A percentile compares a stretch with the other conserved stretches of the same genome.
phyloP scores from a whole-genome alignment of 495 filamentous ascomycete species.

The Amniculicola lignicola region DNA sequence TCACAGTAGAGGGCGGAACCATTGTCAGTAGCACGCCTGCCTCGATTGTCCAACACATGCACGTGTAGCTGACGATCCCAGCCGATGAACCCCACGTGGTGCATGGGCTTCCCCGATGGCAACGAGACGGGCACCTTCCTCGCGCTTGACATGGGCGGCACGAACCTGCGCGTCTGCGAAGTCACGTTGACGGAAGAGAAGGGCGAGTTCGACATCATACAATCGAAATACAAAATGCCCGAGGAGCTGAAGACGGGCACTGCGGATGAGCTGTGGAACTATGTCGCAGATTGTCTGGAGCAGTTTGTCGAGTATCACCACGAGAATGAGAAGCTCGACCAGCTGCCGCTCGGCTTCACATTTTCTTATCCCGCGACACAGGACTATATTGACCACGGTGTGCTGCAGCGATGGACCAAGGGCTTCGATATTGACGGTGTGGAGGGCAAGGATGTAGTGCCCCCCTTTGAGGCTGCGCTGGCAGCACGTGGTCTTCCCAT shows the following conservation, averaged over 20 bases:
- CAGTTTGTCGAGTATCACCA: slow-evolving; percentile 96
- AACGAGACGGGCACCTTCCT: slow-evolving; percentile 87
- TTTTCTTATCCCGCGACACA: slow-evolving; percentile 98
- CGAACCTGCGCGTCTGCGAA: slow-evolving; percentile 96
- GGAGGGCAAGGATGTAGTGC: slow-evolving; percentile 91
- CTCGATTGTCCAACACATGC: slow-evolving; percentile 7
- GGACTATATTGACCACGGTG: slow-evolving; percentile 91
- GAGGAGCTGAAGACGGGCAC: slow-evolving; percentile 91
- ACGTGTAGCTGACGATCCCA: slow-evolving; percentile 39
- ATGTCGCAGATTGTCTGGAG: slow-evolving; percentile 94
- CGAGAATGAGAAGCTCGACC: slow-evolving; percentile 58
- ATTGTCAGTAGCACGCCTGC: slow-evolving; percentile 62
- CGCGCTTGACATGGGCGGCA: slow-evolving; percentile 97
- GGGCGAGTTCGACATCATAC: slow-evolving; percentile 97
- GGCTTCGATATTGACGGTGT: slow-evolving; percentile 97
- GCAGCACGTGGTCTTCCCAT: slow-evolving; percentile 81
- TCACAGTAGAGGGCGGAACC: slow-evolving; percentile 82
- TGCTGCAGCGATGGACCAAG: slow-evolving; percentile 98
- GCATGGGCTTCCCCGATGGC: slow-evolving; percentile 88
- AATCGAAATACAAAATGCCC: slow-evolving; percentile 97
- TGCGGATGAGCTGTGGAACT: slow-evolving; percentile 92
- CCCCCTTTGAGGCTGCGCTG: slow-evolving; percentile 82
- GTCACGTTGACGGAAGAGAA: slow-evolving; percentile 85
- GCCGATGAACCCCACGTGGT: slow-evolving; percentile 99
- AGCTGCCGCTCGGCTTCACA: slow-evolving; percentile 88